phyloP scores from a whole-genome alignment of 192 early-diverging fungal genomes.

The Allomyces javanicus region DNA sequence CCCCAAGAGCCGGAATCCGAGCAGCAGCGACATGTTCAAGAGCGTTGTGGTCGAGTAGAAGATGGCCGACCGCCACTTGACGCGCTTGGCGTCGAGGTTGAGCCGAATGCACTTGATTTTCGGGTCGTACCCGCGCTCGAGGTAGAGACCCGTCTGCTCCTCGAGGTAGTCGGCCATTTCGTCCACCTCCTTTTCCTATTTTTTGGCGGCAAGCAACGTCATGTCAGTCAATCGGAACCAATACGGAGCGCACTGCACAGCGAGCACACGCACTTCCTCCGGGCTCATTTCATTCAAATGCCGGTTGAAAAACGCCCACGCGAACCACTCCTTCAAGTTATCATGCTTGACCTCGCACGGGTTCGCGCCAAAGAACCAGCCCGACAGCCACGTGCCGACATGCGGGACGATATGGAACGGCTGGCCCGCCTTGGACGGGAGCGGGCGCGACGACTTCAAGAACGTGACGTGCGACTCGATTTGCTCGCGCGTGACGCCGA shows the following conservation, averaged over 20 bases:
- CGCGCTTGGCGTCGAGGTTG: background rate
- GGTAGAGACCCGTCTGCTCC: background rate
- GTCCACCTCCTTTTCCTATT: slow-evolving; percentile 29
- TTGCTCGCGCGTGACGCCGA: background rate
- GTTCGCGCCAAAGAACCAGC: background rate
- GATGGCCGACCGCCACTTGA: background rate
- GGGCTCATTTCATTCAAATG: background rate
- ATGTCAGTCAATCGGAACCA: too few species aligned
- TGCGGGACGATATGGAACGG: background rate
- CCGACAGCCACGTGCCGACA: background rate
- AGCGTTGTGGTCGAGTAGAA: background rate
- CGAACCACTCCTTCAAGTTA: background rate
- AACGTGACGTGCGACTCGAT: background rate
- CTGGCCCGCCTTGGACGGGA: background rate
- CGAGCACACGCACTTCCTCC: too few species aligned
- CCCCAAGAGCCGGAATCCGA: background rate
- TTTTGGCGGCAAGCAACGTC: background rate
- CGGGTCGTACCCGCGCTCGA: background rate
- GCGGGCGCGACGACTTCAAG: background rate
- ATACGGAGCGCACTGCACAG: too few species aligned
- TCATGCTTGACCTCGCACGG: background rate
- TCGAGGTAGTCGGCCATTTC: slow-evolving; percentile 39
- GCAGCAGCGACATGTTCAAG: background rate
- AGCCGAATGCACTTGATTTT: background rate
- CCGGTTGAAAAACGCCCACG: background rate